A percentile compares a stretch with the other conserved stretches of the same genome.
Evolutionary conservation across 78 protist genomes (phyloP).

Genomic region (Monosiga brevicollis): DNA sequence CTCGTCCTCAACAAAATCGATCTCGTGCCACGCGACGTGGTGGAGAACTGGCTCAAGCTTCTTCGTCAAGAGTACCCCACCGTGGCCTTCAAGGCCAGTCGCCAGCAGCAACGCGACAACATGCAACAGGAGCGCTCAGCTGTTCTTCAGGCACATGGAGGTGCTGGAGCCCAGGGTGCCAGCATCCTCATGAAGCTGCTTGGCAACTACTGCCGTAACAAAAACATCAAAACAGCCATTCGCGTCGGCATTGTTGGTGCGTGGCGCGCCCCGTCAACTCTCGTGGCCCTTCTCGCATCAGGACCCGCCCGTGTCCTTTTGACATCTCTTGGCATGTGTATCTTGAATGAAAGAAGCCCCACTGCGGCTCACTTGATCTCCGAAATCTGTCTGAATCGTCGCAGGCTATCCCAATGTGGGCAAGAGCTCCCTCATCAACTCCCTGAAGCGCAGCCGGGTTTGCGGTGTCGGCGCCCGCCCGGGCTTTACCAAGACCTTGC

Average conservation of each 20-base stretch:
- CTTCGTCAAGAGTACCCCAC: slow-evolving; percentile 67
- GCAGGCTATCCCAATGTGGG: slow-evolving; percentile 97
- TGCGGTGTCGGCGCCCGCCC: slow-evolving; percentile 77
- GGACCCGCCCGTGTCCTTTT: too few relatives aligned
- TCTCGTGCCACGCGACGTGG: slow-evolving; percentile 76
- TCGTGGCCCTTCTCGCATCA: too few relatives aligned
- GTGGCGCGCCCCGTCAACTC: too few relatives aligned
- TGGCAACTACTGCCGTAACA: slow-evolving; percentile 69
- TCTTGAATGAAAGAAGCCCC: too few relatives aligned
- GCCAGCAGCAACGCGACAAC: slow-evolving; percentile 46
- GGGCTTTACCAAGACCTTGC: slow-evolving; percentile 71
- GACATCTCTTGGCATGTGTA: too few relatives aligned
- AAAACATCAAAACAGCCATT: slow-evolving; percentile 60
- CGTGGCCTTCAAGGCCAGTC: slow-evolving; percentile 71
- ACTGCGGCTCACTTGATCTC: too few relatives aligned
- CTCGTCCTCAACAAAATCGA: slow-evolving; percentile 89
- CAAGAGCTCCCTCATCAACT: slow-evolving; percentile 89
- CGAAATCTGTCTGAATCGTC: too few relatives aligned
- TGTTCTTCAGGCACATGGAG: background rate
- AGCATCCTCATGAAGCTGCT: slow-evolving; percentile 50
- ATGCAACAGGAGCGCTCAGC: slow-evolving; percentile 5
- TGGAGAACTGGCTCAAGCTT: slow-evolving; percentile 56
- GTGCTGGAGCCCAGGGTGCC: slow-evolving; percentile 22
- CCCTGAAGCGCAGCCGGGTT: slow-evolving; percentile 75
- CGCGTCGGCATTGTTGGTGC: slow-evolving; percentile 63